phyloP scores from a whole-genome alignment of 2,329 filamentous ascomycete species.

The Aschersonia sp. region DNA sequence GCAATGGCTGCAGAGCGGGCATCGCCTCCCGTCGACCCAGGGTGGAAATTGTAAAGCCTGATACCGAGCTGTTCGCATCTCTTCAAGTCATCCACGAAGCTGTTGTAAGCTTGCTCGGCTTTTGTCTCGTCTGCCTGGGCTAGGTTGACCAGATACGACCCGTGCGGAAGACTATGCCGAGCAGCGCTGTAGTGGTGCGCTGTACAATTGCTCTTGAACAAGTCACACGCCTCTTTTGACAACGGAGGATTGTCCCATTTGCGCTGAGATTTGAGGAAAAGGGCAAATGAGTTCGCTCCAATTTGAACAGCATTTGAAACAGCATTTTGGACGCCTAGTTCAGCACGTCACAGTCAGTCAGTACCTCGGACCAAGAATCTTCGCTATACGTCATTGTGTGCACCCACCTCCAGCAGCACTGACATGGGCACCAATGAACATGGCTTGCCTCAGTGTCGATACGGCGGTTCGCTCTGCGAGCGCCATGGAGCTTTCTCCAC shows the following conservation, averaged over 20 bases:
- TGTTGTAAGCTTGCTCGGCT: constrained; percentile 69
- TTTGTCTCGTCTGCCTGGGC: constrained; percentile 71
- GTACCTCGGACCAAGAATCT: too few relatives aligned
- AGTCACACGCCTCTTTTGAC: constrained; percentile 47
- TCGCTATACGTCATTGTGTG: neutral
- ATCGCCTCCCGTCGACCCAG: constrained; percentile 63
- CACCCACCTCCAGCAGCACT: constrained; percentile 67
- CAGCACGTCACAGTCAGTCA: too few relatives aligned
- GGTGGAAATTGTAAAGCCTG: constrained; percentile 93
- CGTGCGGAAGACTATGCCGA: constrained; percentile 74
- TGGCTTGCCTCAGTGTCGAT: constrained; percentile 46
- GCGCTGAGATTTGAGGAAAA: constrained; percentile 92
- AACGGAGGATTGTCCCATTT: constrained; percentile 85
- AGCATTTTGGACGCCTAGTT: constrained; percentile 71
- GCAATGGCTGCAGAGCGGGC: constrained; percentile 54
- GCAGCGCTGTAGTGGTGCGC: constrained; percentile 57
- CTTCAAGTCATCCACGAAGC: constrained; percentile 76
- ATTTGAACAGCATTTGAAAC: constrained; percentile 66
- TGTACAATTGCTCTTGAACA: constrained; percentile 56
- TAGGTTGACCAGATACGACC: constrained; percentile 92
- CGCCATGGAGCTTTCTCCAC: constrained; percentile 34
- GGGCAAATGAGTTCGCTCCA: constrained; percentile 82
- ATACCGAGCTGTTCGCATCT: constrained; percentile 82
- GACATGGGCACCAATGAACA: constrained; percentile 88
- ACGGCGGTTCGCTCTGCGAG: constrained; percentile 54